phyloP scores from a whole-genome alignment of 2,329 filamentous ascomycete genomes.

The Geoglossum cookeanum region DNA sequence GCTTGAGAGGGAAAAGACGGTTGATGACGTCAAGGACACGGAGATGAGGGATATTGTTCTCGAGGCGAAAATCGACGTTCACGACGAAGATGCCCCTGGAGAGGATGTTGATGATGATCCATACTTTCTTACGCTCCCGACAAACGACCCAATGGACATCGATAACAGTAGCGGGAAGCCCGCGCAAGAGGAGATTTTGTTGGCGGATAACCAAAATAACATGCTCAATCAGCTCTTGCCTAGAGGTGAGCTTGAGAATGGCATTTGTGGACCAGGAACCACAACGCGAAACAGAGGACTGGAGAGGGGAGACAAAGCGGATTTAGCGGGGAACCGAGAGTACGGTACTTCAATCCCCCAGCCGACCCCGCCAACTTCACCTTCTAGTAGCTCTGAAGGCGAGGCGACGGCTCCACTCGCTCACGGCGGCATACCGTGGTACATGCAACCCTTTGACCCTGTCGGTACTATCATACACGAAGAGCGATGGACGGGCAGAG shows the following conservation, averaged over 20 bases:
- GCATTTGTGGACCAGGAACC: neutral
- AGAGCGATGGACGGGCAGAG: conserved; percentile 53
- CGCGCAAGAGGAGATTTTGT: neutral
- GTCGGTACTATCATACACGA: conserved; percentile 61
- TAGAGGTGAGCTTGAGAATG: neutral
- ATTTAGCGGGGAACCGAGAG: neutral
- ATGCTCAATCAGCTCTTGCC: neutral
- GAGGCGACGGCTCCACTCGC: conserved; percentile 37
- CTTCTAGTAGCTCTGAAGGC: conserved; percentile 34
- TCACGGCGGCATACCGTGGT: conserved; percentile 73
- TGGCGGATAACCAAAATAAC: neutral
- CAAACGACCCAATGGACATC: neutral
- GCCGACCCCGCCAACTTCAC: conserved; percentile 14
- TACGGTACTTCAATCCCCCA: neutral
- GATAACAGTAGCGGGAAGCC: neutral
- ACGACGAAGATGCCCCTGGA: conserved; percentile 21
- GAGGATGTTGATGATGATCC: conserved; percentile 12
- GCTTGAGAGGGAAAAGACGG: neutral
- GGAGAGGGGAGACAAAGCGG: neutral
- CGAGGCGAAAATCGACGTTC: neutral
- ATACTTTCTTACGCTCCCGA: neutral
- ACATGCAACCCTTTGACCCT: conserved; percentile 63
- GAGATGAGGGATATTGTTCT: neutral
- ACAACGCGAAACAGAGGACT: neutral
- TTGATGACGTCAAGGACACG: neutral